A percentile compares a stretch with the other conserved stretches of the same genome.
Conservation (phyloP, 2,329 filamentous ascomycete species). For the Fusarium solani-melongenae region DNA sequence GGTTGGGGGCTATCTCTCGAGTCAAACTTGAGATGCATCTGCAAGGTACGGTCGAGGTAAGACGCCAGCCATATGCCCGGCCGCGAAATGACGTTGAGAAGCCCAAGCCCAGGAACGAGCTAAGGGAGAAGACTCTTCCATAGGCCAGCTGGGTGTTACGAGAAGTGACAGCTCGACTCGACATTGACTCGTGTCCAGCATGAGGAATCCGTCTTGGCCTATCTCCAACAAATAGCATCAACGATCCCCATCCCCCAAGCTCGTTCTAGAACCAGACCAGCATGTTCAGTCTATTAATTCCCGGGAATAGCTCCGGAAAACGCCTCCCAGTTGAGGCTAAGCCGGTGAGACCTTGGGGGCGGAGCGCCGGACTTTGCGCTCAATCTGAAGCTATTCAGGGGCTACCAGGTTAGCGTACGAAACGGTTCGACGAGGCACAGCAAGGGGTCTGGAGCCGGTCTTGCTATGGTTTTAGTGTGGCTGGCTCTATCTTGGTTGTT, state of each 20-base stretch:
- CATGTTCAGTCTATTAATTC: background rate
- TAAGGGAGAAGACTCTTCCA: background rate
- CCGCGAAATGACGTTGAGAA: background rate
- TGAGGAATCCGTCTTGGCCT: background rate
- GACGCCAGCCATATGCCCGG: background rate
- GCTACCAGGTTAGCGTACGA: background rate
- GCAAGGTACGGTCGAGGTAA: background rate
- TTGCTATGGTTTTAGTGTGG: background rate
- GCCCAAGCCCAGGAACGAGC: background rate
- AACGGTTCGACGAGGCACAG: background rate
- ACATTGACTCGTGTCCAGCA: background rate
- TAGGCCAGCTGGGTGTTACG: background rate
- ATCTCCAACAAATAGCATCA: background rate
- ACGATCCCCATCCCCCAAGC: background rate
- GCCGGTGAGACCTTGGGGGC: background rate
- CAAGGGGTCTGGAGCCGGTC: background rate
- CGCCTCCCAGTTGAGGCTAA: background rate
- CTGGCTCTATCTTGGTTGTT: background rate
- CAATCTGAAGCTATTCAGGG: background rate
- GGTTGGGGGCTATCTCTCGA: background rate
- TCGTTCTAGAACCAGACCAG: background rate
- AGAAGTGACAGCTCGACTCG: background rate
- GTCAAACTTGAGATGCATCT: background rate
- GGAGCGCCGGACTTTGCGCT: background rate
- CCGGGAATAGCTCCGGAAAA: background rate